Percentiles rank a stretch among this genome's conserved stretches.
Evolutionary conservation across 169 alveolate genomes (phyloP).

Genomic region (Eimeria acervulina): DNA sequence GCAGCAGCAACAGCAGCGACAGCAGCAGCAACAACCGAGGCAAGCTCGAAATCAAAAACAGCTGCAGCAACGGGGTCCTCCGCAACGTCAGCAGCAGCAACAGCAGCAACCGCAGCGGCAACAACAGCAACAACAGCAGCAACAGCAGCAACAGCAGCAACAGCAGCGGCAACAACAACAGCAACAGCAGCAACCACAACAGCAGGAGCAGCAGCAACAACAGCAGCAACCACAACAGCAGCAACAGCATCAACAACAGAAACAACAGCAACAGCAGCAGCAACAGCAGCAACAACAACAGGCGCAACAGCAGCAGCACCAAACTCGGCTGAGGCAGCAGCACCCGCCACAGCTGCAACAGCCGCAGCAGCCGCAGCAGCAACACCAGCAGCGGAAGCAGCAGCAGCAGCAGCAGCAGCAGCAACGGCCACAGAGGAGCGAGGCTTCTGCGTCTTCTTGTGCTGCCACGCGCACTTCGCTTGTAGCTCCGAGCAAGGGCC

Average conservation of each 20-base stretch:
- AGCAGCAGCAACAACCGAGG: not conserved
- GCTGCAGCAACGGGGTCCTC: conserved; percentile 13
- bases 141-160: not conserved
- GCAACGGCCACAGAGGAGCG: not conserved
- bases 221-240: not conserved
- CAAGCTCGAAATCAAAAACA: not conserved
- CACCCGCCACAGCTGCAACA: not conserved
- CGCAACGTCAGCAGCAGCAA: conserved; percentile 63
- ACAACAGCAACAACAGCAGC: conserved; percentile 17
- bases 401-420: not conserved
- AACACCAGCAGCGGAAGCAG: conserved; percentile 7
- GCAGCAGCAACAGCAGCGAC: no score
- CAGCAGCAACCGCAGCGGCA: not conserved
- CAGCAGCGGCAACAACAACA: not conserved
- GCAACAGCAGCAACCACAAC: not conserved
- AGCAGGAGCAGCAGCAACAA: not conserved
- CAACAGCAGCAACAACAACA: not conserved
- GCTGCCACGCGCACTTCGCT: not conserved
- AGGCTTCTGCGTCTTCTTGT: conserved; percentile 10
- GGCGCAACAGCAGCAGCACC: no score
- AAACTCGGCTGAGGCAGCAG: no score
- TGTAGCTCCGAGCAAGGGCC: conserved; percentile 15
- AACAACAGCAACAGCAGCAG: not conserved
- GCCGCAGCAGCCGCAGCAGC: not conserved
- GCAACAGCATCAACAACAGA: not conserved